Base-by-base conservation (phyloP, 2,329 filamentous ascomycete genomes). In the Ascochyta fabae region DNA sequence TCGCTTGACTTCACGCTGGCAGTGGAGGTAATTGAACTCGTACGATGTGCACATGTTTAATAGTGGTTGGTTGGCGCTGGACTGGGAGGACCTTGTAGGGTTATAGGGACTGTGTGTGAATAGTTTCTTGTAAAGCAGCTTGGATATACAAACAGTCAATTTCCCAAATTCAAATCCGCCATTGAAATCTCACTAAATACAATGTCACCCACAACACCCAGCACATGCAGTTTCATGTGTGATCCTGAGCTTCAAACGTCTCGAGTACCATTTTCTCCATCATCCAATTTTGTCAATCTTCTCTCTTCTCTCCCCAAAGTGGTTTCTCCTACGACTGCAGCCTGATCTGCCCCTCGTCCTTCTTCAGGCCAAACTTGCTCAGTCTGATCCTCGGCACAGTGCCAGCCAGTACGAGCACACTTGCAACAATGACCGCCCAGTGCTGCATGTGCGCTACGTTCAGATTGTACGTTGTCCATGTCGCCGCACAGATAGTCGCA, bases 311-410 rank as follows among this genome's bases (percentile, higher is more conserved):
- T 31, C 4, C 12, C 4, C 29, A 31, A 31, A 31, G 12, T 12
- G 3, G 29, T 31, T 8, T n/a, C 33, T 8, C 1, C 31, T 34
- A 59, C n/a, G 49, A 36, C 46, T 53, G 41, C 44, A 65, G 35
- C 50, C 58, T 59, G 33, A 60, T 53, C 48, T 42, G 40, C 6
- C 60, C 58, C 40, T 55, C 56, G 33, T 47, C 61, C 50, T 50
- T 70, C 64, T 60, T 69, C 47, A 86, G 72, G 0, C 91, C 91
- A 54, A 97, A 80, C 81, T 98, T 98, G 59, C 86, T 83, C 78
- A 89, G 86, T 80, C 92, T 90, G 59, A 97, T 86, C 60, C 94
- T 84, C 7, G 93, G 88, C 55, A 89, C 81, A 15, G 96, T 77
- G 0, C 95, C 94, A 19, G 86, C 66, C 9, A 95, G 69, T 27